Percentiles rank a stretch among this genome's conserved stretches.
Conservation (phyloP, 2,329 filamentous ascomycete species). For the Pseudofabraea citricarpa region DNA sequence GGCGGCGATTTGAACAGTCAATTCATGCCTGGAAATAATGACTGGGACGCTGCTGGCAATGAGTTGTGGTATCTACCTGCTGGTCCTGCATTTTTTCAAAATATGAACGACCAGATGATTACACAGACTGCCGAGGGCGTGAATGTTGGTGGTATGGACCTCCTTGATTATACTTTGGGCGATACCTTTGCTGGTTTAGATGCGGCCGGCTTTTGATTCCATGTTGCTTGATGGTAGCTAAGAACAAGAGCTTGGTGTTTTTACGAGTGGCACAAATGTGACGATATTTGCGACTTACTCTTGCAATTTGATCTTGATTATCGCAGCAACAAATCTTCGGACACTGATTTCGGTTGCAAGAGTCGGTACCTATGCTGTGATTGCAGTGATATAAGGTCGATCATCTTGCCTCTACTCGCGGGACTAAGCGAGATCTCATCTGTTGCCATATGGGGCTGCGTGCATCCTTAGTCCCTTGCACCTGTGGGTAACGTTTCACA, state of each 20-base stretch:
- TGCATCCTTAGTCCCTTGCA: too few relatives aligned
- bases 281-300: too few relatives aligned
- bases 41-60: conserved; percentile 19
- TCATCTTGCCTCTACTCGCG: too few relatives aligned
- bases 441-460: too few relatives aligned
- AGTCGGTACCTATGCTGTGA: too few relatives aligned
- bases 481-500: too few relatives aligned
- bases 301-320: too few relatives aligned
- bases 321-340: too few relatives aligned
- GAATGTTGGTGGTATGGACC: conserved; percentile 60
- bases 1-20: conserved; percentile 28
- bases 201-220: conserved; percentile 4
- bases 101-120: conserved; percentile 56
- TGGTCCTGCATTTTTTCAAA: conserved; percentile 60
- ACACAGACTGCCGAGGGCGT: conserved; percentile 65
- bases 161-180: conserved; percentile 65
- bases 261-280: too few relatives aligned
- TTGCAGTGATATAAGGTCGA: too few relatives aligned
- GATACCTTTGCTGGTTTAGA: conserved; percentile 9
- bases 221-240: neutral
- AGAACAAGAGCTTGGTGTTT: neutral
- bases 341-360: too few relatives aligned
- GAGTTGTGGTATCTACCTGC: conserved; percentile 66
- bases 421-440: too few relatives aligned
- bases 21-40: conserved; percentile 17